Base-by-base conservation (phyloP, 1,284 basidiomycete genomes). In the Cutaneotrichosporon sp. region DNA sequence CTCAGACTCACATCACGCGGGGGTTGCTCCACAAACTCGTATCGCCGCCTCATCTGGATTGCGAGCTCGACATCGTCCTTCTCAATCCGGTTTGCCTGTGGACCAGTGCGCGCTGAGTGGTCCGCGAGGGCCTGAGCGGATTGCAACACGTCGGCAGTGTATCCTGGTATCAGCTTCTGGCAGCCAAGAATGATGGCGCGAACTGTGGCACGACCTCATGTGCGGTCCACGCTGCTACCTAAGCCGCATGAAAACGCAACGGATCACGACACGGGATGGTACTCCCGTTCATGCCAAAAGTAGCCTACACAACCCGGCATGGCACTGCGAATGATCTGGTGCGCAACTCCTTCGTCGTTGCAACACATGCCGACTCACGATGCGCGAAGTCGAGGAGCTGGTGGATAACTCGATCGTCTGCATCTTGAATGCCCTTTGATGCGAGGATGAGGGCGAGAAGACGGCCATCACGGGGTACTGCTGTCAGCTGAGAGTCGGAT, bases 381-480 rank as follows among this genome's bases (percentile, higher is more conserved):
- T 97, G 87, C 0, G 94, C 85, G 71, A 98, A 97, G 75, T 98
- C 94, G 51, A 97, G 83, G 5, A 98, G 82, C 71, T 97, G 93
- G 63, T 94, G 87, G 2, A 98, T 81, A 3, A 97, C 94, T 3
- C 86, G 86, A 6, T 93, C 92, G 63, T 97, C 92, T 6, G 88
- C 85, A 75, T 97, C 93, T 59, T 91, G 85, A 0, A 97, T 86
- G 4, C 94, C 92, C n/a, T 90, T 91, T 0, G 90, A 88, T 3
- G 93, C 89, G 24, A 97, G 81, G 29, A 98, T 83, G 31, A 98
- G 81, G 0, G 94, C 90, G 46, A 97, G 91, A 26, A 93, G 82
- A 26, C 93, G 83, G 10, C 91, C 93, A 57, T 93, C 92, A 31
- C 90, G 82, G 11, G 94, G 94, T 7, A 60, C 74, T 74, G 51